A percentile compares a stretch with the other conserved stretches of the same genome.
phyloP scores from a whole-genome alignment of 257 asterid species.

The Catharanthus roseus region DNA sequence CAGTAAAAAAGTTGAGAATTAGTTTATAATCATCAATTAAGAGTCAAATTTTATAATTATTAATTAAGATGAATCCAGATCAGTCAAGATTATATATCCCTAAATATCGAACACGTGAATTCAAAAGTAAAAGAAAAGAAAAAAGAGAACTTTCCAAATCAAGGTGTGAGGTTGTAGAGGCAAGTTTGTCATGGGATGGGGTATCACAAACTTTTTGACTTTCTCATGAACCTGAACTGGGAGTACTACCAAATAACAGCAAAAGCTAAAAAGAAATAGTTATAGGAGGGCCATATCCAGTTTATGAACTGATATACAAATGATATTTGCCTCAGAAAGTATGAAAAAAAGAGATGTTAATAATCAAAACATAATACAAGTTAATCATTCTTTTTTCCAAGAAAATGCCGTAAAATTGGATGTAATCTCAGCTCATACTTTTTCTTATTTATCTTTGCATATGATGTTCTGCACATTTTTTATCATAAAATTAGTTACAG shows the following conservation, averaged over 20 bases:
- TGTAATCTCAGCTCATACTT: not conserved
- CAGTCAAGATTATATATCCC: too few relatives aligned
- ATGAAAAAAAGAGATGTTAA: not conserved
- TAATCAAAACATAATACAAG: not conserved
- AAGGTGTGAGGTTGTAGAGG: too few relatives aligned
- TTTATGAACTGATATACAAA: not conserved
- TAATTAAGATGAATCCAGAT: too few relatives aligned
- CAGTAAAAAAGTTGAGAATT: too few relatives aligned
- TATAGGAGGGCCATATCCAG: not conserved
- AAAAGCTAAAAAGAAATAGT: not conserved
- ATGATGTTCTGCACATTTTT: conserved; percentile 21
- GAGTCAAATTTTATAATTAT: too few relatives aligned
- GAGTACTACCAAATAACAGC: not conserved
- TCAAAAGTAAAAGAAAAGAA: too few relatives aligned
- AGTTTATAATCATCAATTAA: too few relatives aligned
- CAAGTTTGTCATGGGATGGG: too few relatives aligned
- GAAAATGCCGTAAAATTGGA: too few relatives aligned
- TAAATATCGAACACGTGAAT: too few relatives aligned
- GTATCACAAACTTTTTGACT: not conserved
- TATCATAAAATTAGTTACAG: conserved; percentile 21
- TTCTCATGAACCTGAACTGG: not conserved
- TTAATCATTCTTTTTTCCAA: not conserved
- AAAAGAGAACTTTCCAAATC: too few relatives aligned
- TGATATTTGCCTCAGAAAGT: too few relatives aligned
- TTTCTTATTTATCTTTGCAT: conserved; percentile 12